Evolutionary conservation across 192 early-diverging fungal species (phyloP).

Genomic region (Coemansia sp.): DNA sequence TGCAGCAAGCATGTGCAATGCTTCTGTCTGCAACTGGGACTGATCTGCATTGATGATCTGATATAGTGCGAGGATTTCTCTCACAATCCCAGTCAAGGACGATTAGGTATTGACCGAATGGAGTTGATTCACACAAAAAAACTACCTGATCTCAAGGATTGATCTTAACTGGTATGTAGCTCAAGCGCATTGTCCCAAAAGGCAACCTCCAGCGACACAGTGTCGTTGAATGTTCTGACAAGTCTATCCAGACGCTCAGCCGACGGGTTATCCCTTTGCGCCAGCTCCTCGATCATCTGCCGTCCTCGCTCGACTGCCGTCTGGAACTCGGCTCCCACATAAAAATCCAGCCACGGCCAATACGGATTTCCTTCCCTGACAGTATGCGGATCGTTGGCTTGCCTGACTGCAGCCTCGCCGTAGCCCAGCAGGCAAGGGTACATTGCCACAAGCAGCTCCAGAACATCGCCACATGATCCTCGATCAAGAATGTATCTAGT

Average conservation of each 20-base stretch:
- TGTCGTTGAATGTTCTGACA: constrained; percentile 68
- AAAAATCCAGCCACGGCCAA: constrained; percentile 79
- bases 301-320: constrained; percentile 59
- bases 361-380: constrained; percentile 75
- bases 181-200: constrained; percentile 67
- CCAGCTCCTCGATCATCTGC: constrained; percentile 40
- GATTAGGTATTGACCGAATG: too few relatives aligned
- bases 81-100: too few relatives aligned
- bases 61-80: too few relatives aligned
- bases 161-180: background rate
- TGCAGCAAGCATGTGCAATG: background rate
- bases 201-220: constrained; percentile 66
- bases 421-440: constrained; percentile 84
- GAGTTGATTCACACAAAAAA: background rate
- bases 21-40: too few relatives aligned
- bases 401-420: constrained; percentile 68
- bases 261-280: constrained; percentile 41
- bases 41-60: background rate
- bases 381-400: constrained; percentile 66
- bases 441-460: constrained; percentile 80
- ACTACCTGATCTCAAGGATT: too few relatives aligned
- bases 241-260: constrained; percentile 59
- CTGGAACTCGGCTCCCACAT: constrained; percentile 69
- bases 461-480: constrained; percentile 65
- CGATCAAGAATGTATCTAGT: constrained; percentile 81